Percentiles rank a stretch among this genome's conserved stretches.
Evolutionary conservation across 331 rosid species (phyloP).

Genomic region (Cydonia oblonga): DNA sequence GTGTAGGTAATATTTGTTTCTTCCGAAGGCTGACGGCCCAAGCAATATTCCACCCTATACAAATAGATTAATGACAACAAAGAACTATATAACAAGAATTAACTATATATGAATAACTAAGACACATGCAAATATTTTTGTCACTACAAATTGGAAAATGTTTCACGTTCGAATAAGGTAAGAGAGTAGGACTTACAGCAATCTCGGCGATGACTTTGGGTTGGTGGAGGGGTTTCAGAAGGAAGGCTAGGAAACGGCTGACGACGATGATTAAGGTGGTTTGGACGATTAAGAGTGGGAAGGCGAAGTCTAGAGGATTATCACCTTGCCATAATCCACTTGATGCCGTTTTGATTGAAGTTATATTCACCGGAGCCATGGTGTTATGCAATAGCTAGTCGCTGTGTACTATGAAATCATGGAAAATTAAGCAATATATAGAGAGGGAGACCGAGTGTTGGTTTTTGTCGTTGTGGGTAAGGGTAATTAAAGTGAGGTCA

Average conservation of each 20-base stretch:
- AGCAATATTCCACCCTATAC: constrained; percentile 67
- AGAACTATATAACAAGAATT: background rate
- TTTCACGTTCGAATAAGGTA: background rate
- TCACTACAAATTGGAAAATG: background rate
- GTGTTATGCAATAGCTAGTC: background rate
- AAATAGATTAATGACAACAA: background rate
- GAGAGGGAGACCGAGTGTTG: background rate
- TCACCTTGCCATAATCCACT: constrained; percentile 83
- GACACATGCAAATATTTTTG: background rate
- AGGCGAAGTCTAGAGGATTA: constrained; percentile 61
- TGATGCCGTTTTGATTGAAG: constrained; percentile 54
- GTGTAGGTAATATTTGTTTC: constrained; percentile 36
- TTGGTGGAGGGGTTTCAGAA: constrained; percentile 78
- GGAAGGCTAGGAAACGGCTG: constrained; percentile 50
- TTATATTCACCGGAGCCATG: constrained; percentile 38
- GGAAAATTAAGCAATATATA: background rate
- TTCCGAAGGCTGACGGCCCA: constrained; percentile 69
- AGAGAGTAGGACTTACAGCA: constrained; percentile 19
- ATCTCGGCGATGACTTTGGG: constrained; percentile 87
- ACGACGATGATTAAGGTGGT: constrained; percentile 34
- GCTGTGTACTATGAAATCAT: background rate
- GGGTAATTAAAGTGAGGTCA: background rate
- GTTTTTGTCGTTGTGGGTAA: background rate
- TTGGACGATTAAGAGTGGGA: constrained; percentile 70
- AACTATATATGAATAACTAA: background rate